Percentiles rank a stretch among this genome's conserved stretches.
phyloP scores from a whole-genome alignment of 2,329 filamentous ascomycete genomes.

The Phialemoniopsis sp. region DNA sequence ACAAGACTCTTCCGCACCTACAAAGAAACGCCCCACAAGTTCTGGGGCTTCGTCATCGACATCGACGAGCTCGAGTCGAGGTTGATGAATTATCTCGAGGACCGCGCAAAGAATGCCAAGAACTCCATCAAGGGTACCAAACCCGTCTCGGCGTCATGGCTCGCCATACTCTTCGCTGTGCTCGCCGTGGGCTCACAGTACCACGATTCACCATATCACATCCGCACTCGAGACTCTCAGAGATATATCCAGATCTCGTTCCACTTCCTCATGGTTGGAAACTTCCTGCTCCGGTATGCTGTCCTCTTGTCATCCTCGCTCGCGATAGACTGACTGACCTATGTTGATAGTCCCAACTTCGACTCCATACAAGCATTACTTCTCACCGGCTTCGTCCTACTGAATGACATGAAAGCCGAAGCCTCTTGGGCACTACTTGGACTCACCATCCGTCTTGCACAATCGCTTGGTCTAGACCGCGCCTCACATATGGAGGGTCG shows the following conservation, averaged over 20 bases:
- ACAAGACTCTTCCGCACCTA: slow-evolving; percentile 59
- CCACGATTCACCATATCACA: slow-evolving; percentile 59
- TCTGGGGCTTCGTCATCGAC: slow-evolving; percentile 65
- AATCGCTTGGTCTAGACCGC: slow-evolving; percentile 59
- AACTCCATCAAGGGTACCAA: slow-evolving; percentile 39
- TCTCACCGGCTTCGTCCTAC: slow-evolving; percentile 57
- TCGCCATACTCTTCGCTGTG: slow-evolving; percentile 62
- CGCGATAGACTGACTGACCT: slow-evolving; percentile 4
- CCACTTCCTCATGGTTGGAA: slow-evolving; percentile 59
- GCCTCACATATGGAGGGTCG: slow-evolving; percentile 37
- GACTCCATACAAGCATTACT: slow-evolving; percentile 63
- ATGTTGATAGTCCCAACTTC: slow-evolving; percentile 47
- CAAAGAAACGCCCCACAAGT: slow-evolving; percentile 63
- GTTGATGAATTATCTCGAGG: slow-evolving; percentile 62
- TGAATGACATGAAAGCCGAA: slow-evolving; percentile 68
- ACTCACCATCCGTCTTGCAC: slow-evolving; percentile 60
- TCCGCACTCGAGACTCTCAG: slow-evolving; percentile 55
- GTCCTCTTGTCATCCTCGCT: too few relatives aligned
- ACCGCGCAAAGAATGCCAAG: slow-evolving; percentile 53
- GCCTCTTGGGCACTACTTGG: slow-evolving; percentile 63
- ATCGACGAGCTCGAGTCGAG: slow-evolving; percentile 62
- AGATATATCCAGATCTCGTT: slow-evolving; percentile 61
- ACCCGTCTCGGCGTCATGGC: slow-evolving; percentile 59
- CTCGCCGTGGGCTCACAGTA: slow-evolving; percentile 64
- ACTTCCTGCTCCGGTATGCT: slow-evolving; percentile 54